These are phyloP conservation scores for Solanum hybrid DNA, from an alignment of 305 asterid species.

Conservation along the genomic window DNA sequence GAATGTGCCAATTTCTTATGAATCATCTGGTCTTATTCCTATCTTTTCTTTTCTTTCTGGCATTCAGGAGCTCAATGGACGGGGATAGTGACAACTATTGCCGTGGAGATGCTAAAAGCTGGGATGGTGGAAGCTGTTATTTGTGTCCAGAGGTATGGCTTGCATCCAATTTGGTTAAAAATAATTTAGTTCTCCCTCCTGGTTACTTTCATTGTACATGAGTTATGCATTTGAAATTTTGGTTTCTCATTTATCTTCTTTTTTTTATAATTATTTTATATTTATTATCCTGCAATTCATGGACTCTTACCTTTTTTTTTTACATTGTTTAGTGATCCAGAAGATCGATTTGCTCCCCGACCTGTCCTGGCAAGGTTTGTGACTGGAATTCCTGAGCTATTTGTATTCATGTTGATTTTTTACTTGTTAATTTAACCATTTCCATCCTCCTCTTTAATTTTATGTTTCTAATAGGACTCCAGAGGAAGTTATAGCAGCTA, in stretches of 20 bases:
- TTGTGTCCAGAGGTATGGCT: constrained; percentile 77
- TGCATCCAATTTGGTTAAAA: not conserved
- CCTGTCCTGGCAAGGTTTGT: constrained; percentile 86
- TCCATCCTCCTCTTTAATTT: not conserved
- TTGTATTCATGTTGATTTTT: not conserved
- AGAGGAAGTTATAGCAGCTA: constrained; percentile 93
- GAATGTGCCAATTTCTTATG: not conserved
- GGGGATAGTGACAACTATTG: constrained; percentile 95
- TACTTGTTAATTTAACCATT: not conserved
- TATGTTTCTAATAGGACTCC: constrained; percentile 60
- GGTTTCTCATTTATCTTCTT: not conserved
- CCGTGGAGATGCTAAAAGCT: constrained; percentile 83
- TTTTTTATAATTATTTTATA: not conserved
- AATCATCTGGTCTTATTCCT: not conserved
- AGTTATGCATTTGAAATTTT: not conserved
- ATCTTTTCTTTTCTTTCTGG: not conserved
- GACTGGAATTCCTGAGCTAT: constrained; percentile 4
- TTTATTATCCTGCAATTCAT: not conserved
- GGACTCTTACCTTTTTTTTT: not conserved
- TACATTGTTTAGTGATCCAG: constrained; percentile 64
- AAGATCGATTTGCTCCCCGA: constrained; percentile 85
- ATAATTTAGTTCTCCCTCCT: not conserved
- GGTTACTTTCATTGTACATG: not conserved
- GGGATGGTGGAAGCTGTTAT: constrained; percentile 95
- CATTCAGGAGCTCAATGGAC: constrained; percentile 95